Conservation (phyloP, 1,284 basidiomycete genomes). For the Malassezia sympodialis region DNA sequence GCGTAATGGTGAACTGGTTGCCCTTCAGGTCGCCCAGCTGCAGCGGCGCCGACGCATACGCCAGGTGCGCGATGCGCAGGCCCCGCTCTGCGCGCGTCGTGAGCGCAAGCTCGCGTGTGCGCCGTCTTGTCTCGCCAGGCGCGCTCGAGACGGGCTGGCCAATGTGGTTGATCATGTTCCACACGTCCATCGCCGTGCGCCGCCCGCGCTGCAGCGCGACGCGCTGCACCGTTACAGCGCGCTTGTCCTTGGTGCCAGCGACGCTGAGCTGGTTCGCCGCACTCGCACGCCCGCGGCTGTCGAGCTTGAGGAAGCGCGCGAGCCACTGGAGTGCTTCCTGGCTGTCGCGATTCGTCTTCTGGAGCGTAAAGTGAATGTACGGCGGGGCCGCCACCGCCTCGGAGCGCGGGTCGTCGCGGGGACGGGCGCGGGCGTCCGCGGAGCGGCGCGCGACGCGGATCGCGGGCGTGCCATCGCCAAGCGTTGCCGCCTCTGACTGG, state of each 20-base stretch:
- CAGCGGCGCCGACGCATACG: constrained; percentile 67
- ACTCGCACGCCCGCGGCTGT: constrained; percentile 16
- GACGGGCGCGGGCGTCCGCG: neutral
- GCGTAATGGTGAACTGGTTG: constrained; percentile 85
- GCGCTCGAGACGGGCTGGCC: constrained; percentile 17
- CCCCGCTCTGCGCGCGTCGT: constrained; percentile 53
- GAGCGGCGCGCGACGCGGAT: constrained; percentile 4
- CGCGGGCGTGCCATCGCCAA: constrained; percentile 38
- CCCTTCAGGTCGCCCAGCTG: constrained; percentile 92
- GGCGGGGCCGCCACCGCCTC: constrained; percentile 53
- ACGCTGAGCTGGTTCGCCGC: constrained; percentile 60
- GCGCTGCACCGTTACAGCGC: constrained; percentile 86
- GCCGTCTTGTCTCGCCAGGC: constrained; percentile 10
- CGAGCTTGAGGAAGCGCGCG: constrained; percentile 52
- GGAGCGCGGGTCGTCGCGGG: constrained; percentile 46
- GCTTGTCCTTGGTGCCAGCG: constrained; percentile 96
- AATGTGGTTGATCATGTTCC: constrained; percentile 56
- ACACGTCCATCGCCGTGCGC: constrained; percentile 68
- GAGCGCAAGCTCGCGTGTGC: constrained; percentile 20
- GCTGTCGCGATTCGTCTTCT: constrained; percentile 95
- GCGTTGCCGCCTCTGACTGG: constrained; percentile 61
- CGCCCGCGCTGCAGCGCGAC: constrained; percentile 71
- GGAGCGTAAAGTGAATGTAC: constrained; percentile 91
- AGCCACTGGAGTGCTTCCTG: constrained; percentile 79
- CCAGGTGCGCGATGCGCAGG: constrained; percentile 74